Evolutionary conservation across 176 grass and related monocot genomes (phyloP), one percentile per base, ranked within the genome.

Genomic region (Thalia dealbata): DNA sequence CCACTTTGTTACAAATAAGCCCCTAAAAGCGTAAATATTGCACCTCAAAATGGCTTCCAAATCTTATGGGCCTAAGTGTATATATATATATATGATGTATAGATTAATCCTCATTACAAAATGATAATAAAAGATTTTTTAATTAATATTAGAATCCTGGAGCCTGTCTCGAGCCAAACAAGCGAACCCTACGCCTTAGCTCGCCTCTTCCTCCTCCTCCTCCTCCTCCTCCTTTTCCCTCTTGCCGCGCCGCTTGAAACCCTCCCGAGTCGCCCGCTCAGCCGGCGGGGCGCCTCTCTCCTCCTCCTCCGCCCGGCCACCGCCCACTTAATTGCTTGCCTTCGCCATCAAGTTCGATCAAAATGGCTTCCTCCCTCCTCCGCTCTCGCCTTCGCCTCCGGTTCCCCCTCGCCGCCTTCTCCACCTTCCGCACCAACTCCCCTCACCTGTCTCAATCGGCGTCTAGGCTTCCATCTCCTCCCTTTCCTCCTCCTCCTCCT

Each of bases 401-500:
- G 9, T 10, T 71, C 7, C 50, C 14, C 15, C 27, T 41, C 50
- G 13, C 29, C 29, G 56, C 43, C 50, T 46, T 62, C 72, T 76
- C 46, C 54, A 58, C 50, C 77, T 74, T 64, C 48, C 67, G 41
- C 79, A 60, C 52, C 67, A 38, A 4, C 32, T 71, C 23, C 41
- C 74, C 56, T 76, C 59, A 52, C 45, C 24, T 18, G 45, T n/a
- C 71, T 76, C 82, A 78, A 81, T 62, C 32, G 68, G 77, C 43
- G 78, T 73, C 56, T 21, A 55, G 27, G 76, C 73, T 73, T 79
- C 64, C 70, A 82, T 58, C 77, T 45, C 8, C 51, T 78, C 27
- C 60, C 84, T 50, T 77, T 72, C 18, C 78, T 74, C 22, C 80
- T 73, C 56, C 78, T 73, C 24, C 78, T 30, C 55, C 0, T 43